Percentiles rank a stretch among this genome's conserved stretches.
Conservation (phyloP, 2,329 filamentous ascomycete species). For the Rosellinia necatrix region DNA sequence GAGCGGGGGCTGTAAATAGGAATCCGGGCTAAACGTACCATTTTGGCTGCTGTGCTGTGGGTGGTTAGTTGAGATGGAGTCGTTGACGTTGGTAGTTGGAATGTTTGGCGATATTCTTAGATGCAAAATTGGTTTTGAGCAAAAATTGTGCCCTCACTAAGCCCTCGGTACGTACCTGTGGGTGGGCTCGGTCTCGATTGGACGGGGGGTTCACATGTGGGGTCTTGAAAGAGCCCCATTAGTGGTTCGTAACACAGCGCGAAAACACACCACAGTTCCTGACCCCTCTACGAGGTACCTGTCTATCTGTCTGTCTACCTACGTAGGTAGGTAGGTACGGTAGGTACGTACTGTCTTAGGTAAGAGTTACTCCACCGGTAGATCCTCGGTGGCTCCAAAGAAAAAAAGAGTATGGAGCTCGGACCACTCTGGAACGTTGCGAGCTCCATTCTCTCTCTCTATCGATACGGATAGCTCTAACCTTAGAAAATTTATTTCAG, state of each 20-base stretch:
- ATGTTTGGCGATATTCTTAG: slow-evolving; percentile 48
- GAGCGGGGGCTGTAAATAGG: background rate
- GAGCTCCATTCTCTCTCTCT: slow-evolving; percentile 17
- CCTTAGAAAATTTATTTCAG: slow-evolving; percentile 30
- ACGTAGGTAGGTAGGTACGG: no score
- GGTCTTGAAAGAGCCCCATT: slow-evolving; percentile 19
- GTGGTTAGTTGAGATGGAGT: slow-evolving; percentile 56
- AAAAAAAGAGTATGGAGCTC: slow-evolving; percentile 15
- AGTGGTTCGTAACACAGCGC: no score
- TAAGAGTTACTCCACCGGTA: slow-evolving; percentile 23
- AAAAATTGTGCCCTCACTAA: slow-evolving; percentile 52
- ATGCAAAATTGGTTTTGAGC: slow-evolving; percentile 49
- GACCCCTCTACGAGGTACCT: no score
- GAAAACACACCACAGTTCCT: no score
- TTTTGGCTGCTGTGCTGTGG: slow-evolving; percentile 58
- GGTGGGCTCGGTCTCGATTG: slow-evolving; percentile 17
- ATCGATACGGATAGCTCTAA: slow-evolving; percentile 30
- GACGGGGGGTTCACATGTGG: slow-evolving; percentile 5
- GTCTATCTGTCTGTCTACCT: no score
- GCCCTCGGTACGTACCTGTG: slow-evolving; percentile 35
- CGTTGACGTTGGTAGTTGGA: slow-evolving; percentile 56
- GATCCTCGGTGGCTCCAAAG: slow-evolving; percentile 24
- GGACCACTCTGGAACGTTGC: slow-evolving; percentile 6
- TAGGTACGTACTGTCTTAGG: no score
- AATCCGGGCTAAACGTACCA: slow-evolving; percentile 48